phyloP scores from a whole-genome alignment of 169 alveolate genomes.

The Plasmodium vivax region DNA sequence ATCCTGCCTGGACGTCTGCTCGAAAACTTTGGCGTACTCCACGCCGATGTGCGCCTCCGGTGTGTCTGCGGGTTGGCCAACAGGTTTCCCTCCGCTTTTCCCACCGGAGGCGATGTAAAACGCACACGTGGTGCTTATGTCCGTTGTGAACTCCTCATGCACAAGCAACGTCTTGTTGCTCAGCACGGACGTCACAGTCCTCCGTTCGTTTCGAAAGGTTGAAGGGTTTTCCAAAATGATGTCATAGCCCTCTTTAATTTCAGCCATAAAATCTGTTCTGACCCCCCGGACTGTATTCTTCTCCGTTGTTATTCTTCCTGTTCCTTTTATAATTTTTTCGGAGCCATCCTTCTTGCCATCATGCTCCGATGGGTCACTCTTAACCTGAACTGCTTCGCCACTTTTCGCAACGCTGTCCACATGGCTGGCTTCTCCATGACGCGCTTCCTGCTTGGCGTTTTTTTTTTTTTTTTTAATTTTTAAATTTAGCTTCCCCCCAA shows the following conservation, averaged over 20 bases:
- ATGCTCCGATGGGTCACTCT: not conserved
- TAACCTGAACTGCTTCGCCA: not conserved
- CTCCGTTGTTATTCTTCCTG: conserved; percentile 83
- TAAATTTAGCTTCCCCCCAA: conserved; percentile 62
- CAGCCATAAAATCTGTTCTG: conserved; percentile 81
- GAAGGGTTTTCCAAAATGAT: conserved; percentile 79
- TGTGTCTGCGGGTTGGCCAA: not conserved
- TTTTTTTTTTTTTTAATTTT: conserved; percentile 50
- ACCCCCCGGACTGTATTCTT: conserved; percentile 85
- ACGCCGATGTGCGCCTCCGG: not conserved
- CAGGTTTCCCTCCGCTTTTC: not conserved
- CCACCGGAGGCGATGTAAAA: conserved; percentile 44
- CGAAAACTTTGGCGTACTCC: conserved; percentile 46
- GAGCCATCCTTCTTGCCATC: not conserved
- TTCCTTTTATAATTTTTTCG: conserved; percentile 46
- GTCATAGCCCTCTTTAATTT: conserved; percentile 76
- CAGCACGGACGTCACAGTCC: conserved; percentile 73
- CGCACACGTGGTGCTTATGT: conserved; percentile 80
- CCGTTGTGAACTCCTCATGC: conserved; percentile 79
- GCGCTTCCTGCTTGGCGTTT: not conserved
- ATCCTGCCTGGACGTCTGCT: conserved; percentile 30
- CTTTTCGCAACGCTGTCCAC: not conserved
- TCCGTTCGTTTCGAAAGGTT: conserved; percentile 77
- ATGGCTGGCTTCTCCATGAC: not conserved
- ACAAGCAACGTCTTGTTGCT: conserved; percentile 80